Conservation (phyloP, 2,329 filamentous ascomycete species). For the Cytospora mali region DNA sequence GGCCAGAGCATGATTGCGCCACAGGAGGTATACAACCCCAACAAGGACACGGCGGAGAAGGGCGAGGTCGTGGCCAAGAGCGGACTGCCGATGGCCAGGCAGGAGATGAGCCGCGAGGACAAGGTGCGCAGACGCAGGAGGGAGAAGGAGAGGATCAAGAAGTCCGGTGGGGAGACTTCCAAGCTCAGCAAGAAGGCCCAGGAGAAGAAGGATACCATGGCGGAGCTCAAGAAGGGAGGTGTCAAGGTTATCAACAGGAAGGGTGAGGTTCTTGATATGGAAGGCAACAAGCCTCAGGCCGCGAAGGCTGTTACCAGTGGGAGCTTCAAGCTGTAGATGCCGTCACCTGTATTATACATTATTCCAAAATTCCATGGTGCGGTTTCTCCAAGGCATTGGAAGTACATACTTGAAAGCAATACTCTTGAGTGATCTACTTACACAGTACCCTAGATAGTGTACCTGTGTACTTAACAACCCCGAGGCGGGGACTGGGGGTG, state of each 20-base stretch:
- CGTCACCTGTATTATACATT: neutral
- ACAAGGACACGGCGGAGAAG: slow-evolving; percentile 62
- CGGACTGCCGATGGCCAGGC: slow-evolving; percentile 75
- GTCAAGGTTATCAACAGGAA: slow-evolving; percentile 92
- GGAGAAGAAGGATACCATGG: slow-evolving; percentile 52
- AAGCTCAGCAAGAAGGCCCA: slow-evolving; percentile 61
- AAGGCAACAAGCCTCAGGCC: slow-evolving; percentile 73
- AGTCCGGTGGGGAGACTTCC: slow-evolving; percentile 58
- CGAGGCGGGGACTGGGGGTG: neutral
- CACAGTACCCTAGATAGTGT: too few species aligned
- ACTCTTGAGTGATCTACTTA: neutral
- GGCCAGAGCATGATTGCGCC: slow-evolving; percentile 80
- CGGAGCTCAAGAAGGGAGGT: slow-evolving; percentile 64
- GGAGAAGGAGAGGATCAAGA: slow-evolving; percentile 83
- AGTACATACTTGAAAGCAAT: neutral
- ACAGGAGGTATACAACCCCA: slow-evolving; percentile 90
- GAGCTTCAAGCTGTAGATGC: slow-evolving; percentile 61
- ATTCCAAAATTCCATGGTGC: slow-evolving; percentile 13
- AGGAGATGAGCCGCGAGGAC: slow-evolving; percentile 88
- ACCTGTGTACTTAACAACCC: too few species aligned
- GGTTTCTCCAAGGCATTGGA: neutral
- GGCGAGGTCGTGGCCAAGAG: slow-evolving; percentile 78
- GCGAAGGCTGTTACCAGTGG: slow-evolving; percentile 55
- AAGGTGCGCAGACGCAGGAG: slow-evolving; percentile 75
- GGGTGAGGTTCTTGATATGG: slow-evolving; percentile 80